A percentile compares a stretch with the other conserved stretches of the same genome.
These are phyloP conservation scores for Pichia nakasei DNA, from an alignment of 805 yeast species.

Conservation along the genomic window DNA sequence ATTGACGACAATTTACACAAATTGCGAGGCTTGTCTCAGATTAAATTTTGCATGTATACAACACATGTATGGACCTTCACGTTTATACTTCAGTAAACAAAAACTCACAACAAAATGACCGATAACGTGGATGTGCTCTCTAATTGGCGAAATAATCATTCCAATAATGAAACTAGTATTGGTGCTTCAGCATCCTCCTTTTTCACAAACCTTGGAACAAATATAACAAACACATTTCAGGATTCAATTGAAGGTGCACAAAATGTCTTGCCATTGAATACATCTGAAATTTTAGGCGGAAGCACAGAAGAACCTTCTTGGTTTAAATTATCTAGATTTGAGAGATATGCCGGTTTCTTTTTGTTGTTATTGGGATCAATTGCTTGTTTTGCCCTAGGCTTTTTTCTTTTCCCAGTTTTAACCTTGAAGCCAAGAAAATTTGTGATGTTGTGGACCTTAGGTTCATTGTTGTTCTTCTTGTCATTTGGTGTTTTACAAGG, in stretches of 20 bases:
- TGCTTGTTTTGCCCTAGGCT: slow-evolving; percentile 75
- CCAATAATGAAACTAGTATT: slow-evolving; percentile 9
- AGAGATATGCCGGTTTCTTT: slow-evolving; percentile 67
- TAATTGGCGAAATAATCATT: slow-evolving; percentile 19
- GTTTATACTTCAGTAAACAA: too few species aligned
- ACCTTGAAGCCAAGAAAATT: slow-evolving; percentile 88
- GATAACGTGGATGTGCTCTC: slow-evolving; percentile 17
- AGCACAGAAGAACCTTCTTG: slow-evolving; percentile 60
- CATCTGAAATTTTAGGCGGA: slow-evolving; percentile 35
- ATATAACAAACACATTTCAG: slow-evolving; percentile 12
- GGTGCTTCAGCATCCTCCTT: slow-evolving; percentile 6
- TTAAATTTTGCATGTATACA: too few species aligned
- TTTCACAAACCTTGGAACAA: slow-evolving; percentile 10
- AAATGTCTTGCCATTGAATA: slow-evolving; percentile 54
- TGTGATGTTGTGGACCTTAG: slow-evolving; percentile 85
- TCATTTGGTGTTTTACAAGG: slow-evolving; percentile 93
- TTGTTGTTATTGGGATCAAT: slow-evolving; percentile 68
- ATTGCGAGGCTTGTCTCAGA: too few species aligned
- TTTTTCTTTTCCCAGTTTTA: slow-evolving; percentile 80
- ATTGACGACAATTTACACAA: too few species aligned
- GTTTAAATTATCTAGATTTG: slow-evolving; percentile 71
- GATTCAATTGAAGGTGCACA: slow-evolving; percentile 45
- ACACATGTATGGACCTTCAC: too few species aligned
- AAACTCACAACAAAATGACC: not conserved
- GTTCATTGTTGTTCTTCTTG: slow-evolving; percentile 74